Percentiles rank a stretch among this genome's conserved stretches.
phyloP scores from a whole-genome alignment of 805 yeast species.

The Saturnispora mendoncae region DNA sequence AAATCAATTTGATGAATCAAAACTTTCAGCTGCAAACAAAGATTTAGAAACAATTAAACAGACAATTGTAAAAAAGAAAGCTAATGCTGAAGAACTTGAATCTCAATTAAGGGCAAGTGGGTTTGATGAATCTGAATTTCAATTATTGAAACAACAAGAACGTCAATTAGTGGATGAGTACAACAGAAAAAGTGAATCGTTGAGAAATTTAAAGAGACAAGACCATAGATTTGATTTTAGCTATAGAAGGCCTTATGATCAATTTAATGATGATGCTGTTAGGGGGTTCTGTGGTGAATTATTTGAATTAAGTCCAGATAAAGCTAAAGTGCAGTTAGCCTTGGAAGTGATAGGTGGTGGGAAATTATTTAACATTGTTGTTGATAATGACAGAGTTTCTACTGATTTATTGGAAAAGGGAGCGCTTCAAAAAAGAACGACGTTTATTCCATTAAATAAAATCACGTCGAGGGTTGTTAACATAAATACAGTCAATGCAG shows the following conservation, averaged over 20 bases:
- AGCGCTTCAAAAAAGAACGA: slow-evolving; percentile 68
- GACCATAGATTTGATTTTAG: slow-evolving; percentile 70
- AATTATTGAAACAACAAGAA: slow-evolving; percentile 40
- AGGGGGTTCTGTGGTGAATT: slow-evolving; percentile 88
- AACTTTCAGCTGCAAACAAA: slow-evolving; percentile 38
- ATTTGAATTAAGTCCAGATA: slow-evolving; percentile 47
- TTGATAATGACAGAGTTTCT: slow-evolving; percentile 81
- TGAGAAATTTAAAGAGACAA: slow-evolving; percentile 49
- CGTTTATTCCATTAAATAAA: slow-evolving; percentile 86
- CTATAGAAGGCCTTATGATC: slow-evolving; percentile 54
- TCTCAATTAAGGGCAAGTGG: slow-evolving; percentile 44
- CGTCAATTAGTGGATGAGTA: slow-evolving; percentile 35
- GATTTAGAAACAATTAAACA: slow-evolving; percentile 44
- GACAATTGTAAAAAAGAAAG: slow-evolving; percentile 36
- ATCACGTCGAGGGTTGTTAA: slow-evolving; percentile 55
- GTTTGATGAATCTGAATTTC: slow-evolving; percentile 40
- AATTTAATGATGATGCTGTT: slow-evolving; percentile 54
- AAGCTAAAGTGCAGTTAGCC: slow-evolving; percentile 62
- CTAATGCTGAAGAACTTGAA: slow-evolving; percentile 32
- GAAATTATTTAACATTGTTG: slow-evolving; percentile 79
- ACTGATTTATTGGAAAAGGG: slow-evolving; percentile 74
- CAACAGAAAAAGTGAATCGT: slow-evolving; percentile 35
- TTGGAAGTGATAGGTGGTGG: slow-evolving; percentile 94
- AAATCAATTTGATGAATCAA: slow-evolving; percentile 35
- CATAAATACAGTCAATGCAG: slow-evolving; percentile 45